Percentiles rank a stretch among this genome's conserved stretches.
These are phyloP conservation scores for Penstemon newberryi DNA, from an alignment of 257 asterid species.

Conservation along the genomic window DNA sequence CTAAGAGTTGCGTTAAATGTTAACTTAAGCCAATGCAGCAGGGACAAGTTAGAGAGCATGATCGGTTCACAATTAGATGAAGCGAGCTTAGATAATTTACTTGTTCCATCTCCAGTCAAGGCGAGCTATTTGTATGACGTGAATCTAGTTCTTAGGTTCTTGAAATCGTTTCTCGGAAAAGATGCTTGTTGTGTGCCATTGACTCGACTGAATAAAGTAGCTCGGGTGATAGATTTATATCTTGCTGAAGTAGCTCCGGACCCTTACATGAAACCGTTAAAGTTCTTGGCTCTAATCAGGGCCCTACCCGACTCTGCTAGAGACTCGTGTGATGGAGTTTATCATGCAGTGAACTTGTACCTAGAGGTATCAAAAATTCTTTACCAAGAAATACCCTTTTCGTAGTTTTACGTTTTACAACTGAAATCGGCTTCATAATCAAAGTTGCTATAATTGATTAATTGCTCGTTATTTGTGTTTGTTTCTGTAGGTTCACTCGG, in stretches of 20 bases:
- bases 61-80: conserved; percentile 69
- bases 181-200: conserved; percentile 65
- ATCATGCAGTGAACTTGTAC: conserved; percentile 63
- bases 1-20: conserved; percentile 45
- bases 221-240: conserved; percentile 59
- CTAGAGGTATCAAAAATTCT: conserved; percentile 47
- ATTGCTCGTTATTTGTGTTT: background rate
- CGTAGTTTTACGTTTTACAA: background rate
- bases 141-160: conserved; percentile 60
- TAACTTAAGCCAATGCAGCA: conserved; percentile 40
- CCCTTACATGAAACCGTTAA: conserved; percentile 59
- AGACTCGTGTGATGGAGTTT: conserved; percentile 59
- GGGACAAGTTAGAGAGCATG: conserved; percentile 59
- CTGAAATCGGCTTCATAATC: background rate
- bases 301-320: conserved; percentile 75
- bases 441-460: background rate
- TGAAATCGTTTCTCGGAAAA: conserved; percentile 56
- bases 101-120: conserved; percentile 59
- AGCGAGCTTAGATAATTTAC: conserved; percentile 67
- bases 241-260: conserved; percentile 87
- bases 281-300: conserved; percentile 56
- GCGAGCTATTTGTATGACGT: conserved; percentile 64
- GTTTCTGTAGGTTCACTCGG: conserved; percentile 56
- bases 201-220: conserved; percentile 60
- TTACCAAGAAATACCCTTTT: background rate